Evolutionary conservation across 1,284 basidiomycete genomes (phyloP).

Genomic region (Cryptococcus sp.): DNA sequence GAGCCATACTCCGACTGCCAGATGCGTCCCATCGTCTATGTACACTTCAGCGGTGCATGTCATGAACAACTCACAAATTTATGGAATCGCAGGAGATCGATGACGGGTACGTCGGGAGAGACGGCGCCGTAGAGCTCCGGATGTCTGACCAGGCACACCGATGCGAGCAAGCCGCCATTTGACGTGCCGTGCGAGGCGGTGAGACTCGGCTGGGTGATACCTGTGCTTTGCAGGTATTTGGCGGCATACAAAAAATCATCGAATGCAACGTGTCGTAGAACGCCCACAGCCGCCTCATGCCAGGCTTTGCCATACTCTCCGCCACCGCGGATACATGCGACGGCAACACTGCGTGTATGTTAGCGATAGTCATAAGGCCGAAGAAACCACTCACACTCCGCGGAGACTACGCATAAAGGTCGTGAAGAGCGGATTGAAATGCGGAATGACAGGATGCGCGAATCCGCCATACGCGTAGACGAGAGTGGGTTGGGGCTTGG

Average conservation of each 20-base stretch:
- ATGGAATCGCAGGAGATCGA: constrained; percentile 20
- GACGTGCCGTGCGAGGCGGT: constrained; percentile 25
- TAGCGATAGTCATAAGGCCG: background rate
- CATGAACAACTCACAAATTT: constrained; percentile 18
- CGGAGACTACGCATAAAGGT: constrained; percentile 21
- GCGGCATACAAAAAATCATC: constrained; percentile 23
- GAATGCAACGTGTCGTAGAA: constrained; percentile 17
- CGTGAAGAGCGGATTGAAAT: constrained; percentile 20
- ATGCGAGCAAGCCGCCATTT: constrained; percentile 22
- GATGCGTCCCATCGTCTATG: constrained; percentile 19
- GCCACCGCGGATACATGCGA: constrained; percentile 26
- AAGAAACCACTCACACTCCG: constrained; percentile 19
- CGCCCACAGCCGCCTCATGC: constrained; percentile 21
- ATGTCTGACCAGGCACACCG: constrained; percentile 16
- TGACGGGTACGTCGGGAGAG: constrained; percentile 18
- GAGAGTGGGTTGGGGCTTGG: constrained; percentile 14
- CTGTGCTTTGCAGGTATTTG: constrained; percentile 14
- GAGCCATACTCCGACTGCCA: constrained; percentile 22
- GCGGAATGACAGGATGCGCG: constrained; percentile 12
- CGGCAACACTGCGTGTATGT: constrained; percentile 16
- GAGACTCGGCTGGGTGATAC: constrained; percentile 15
- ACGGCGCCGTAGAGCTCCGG: constrained; percentile 21
- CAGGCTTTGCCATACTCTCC: constrained; percentile 27
- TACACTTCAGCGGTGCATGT: background rate
- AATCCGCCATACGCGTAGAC: constrained; percentile 24